A percentile compares a stretch with the other conserved stretches of the same genome.
Evolutionary conservation across 2,329 filamentous ascomycete species (phyloP).

Genomic region (Coniosporium tulheliwenetii): DNA sequence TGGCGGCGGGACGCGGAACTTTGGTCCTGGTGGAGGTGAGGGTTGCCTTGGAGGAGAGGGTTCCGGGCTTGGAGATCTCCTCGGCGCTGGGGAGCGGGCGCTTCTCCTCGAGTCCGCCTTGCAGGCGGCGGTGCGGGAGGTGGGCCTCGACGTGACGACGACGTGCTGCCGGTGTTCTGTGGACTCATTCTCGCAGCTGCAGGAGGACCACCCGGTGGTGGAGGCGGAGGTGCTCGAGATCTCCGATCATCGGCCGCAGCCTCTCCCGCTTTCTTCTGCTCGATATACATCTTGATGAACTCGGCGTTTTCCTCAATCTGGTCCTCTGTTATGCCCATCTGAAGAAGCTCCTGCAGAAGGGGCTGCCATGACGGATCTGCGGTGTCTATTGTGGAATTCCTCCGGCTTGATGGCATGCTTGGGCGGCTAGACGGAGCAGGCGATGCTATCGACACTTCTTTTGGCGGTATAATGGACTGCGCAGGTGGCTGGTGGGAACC

Average conservation of each 20-base stretch:
- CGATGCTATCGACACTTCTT: constrained; percentile 19
- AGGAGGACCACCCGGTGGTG: constrained; percentile 34
- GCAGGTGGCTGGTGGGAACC: constrained; percentile 23
- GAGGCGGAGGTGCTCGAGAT: constrained; percentile 44
- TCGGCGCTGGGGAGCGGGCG: constrained; percentile 8
- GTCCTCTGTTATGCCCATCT: constrained; percentile 53
- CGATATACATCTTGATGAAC: constrained; percentile 53
- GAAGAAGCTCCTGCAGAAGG: constrained; percentile 42
- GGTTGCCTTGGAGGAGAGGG: constrained; percentile 51
- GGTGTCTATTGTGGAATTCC: constrained; percentile 38
- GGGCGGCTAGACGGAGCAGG: constrained; percentile 16
- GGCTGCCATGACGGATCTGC: constrained; percentile 47
- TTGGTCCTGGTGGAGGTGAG: constrained; percentile 45
- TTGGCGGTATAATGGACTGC: constrained; percentile 35
- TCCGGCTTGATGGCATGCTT: constrained; percentile 5
- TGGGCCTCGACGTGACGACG: constrained; percentile 39
- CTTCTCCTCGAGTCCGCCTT: constrained; percentile 15
- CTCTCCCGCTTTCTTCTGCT: constrained; percentile 42
- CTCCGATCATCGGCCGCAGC: constrained; percentile 31
- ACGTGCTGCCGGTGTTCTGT: constrained; percentile 40
- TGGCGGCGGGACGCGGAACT: constrained; percentile 75
- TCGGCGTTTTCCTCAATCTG: constrained; percentile 52
- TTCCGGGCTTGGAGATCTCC: constrained; percentile 38
- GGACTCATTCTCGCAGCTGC: constrained; percentile 36
- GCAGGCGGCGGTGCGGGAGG: constrained; percentile 40